phyloP scores from a whole-genome alignment of 441 rosid species.

The Omphalea diandra region DNA sequence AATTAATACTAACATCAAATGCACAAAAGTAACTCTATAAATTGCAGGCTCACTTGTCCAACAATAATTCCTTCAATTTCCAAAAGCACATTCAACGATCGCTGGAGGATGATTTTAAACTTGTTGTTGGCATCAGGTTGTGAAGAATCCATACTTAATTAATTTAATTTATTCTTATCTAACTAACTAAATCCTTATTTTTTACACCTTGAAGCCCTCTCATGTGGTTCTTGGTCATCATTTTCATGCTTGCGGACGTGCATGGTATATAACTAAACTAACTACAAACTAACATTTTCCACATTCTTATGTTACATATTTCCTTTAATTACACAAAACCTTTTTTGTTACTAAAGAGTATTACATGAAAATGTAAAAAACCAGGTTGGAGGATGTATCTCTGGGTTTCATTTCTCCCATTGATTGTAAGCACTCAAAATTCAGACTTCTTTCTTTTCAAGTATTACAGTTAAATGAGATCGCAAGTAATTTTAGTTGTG shows the following conservation, averaged over 20 bases:
- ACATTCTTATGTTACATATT: too few species aligned
- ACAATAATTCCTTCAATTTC: slow-evolving; percentile 42
- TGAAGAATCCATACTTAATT: too few species aligned
- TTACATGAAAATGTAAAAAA: neutral
- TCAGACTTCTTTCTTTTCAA: neutral
- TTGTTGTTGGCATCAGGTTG: slow-evolving; percentile 54
- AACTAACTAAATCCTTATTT: neutral
- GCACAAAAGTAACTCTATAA: too few species aligned
- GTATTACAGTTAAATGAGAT: neutral
- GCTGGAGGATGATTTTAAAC: slow-evolving; percentile 54
- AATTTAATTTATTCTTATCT: too few species aligned
- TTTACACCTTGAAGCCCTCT: slow-evolving; percentile 38
- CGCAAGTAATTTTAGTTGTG: neutral
- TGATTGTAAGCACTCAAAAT: slow-evolving; percentile 38
- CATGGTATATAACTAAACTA: slow-evolving; percentile 54
- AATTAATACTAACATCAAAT: too few species aligned
- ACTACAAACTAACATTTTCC: too few species aligned
- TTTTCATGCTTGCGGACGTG: slow-evolving; percentile 54
- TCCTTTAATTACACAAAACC: neutral
- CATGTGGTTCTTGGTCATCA: slow-evolving; percentile 53
- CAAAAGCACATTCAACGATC: slow-evolving; percentile 57
- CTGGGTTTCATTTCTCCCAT: slow-evolving; percentile 64
- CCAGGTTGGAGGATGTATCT: slow-evolving; percentile 64
- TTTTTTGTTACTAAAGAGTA: neutral
- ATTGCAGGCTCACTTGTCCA: slow-evolving; percentile 48